phyloP scores from a whole-genome alignment of 2,329 filamentous ascomycete species.

The Ampelomyces quisqualis region DNA sequence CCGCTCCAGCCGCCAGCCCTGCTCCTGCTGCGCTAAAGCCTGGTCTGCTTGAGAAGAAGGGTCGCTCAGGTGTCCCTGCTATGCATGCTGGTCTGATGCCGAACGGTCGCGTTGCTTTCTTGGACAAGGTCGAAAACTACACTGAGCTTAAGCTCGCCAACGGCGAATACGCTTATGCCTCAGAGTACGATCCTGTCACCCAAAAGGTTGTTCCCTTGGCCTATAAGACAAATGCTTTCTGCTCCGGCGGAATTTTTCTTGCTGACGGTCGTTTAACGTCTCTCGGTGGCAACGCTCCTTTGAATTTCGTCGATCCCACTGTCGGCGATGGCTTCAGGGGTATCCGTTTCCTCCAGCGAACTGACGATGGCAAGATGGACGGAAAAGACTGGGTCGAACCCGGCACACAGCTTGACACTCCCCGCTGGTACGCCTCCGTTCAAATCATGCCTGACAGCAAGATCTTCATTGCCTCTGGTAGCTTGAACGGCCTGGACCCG shows the following conservation, averaged over 20 bases:
- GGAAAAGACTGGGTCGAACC: conserved; percentile 58
- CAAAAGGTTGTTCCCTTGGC: conserved; percentile 51
- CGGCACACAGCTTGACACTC: conserved; percentile 55
- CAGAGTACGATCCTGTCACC: conserved; percentile 58
- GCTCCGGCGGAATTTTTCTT: conserved; percentile 60
- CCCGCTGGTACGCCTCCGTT: conserved; percentile 62
- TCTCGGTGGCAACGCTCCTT: conserved; percentile 59
- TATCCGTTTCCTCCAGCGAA: conserved; percentile 56
- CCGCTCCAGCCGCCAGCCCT: conserved; percentile 48
- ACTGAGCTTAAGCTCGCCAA: conserved; percentile 57
- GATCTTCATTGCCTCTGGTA: conserved; percentile 62
- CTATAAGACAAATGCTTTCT: conserved; percentile 63
- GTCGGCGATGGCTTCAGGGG: conserved; percentile 61
- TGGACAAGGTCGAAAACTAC: conserved; percentile 65
- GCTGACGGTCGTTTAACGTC: conserved; percentile 58
- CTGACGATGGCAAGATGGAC: conserved; percentile 48
- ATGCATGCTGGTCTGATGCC: conserved; percentile 63
- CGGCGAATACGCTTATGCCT: conserved; percentile 60
- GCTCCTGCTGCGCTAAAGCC: conserved; percentile 50
- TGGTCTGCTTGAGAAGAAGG: conserved; percentile 53
- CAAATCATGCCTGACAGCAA: conserved; percentile 60
- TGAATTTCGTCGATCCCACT: conserved; percentile 58
- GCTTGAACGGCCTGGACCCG: conserved; percentile 59
- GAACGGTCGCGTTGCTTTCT: conserved; percentile 60
- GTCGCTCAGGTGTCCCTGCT: conserved; percentile 60